Conservation (phyloP, 768 basidiomycete genomes). For the Tricholoma furcatifolium region DNA sequence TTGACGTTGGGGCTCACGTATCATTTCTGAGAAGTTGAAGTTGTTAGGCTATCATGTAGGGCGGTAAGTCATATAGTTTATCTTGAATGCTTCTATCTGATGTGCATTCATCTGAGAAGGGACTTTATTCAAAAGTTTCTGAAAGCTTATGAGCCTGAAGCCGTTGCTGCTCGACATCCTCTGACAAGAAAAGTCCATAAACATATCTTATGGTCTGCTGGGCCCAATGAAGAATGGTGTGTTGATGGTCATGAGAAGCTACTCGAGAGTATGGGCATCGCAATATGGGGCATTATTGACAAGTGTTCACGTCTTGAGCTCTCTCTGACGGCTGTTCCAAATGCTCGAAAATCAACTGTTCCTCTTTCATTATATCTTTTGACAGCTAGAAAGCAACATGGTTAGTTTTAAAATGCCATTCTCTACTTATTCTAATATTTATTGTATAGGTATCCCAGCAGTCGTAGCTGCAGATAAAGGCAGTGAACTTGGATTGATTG, state of each 20-base stretch:
- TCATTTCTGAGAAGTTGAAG: background rate
- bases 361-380: background rate
- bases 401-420: slow-evolving; percentile 16
- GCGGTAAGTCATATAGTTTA: background rate
- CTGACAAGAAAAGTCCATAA: slow-evolving; percentile 19
- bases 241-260: slow-evolving; percentile 30
- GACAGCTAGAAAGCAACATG: background rate
- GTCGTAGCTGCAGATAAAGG: slow-evolving; percentile 21
- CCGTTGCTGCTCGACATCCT: slow-evolving; percentile 8
- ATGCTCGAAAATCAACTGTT: background rate
- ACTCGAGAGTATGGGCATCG: slow-evolving; percentile 21
- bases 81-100: background rate
- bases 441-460: slow-evolving; percentile 21
- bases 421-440: background rate
- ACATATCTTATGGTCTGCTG: slow-evolving; percentile 20
- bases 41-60: background rate
- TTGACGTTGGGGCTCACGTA: background rate
- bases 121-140: background rate
- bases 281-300: slow-evolving; percentile 23
- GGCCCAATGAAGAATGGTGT: slow-evolving; percentile 30
- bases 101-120: background rate
- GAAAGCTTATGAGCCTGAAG: background rate
- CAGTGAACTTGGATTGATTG: slow-evolving; percentile 19
- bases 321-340: background rate
- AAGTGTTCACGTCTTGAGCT: slow-evolving; percentile 22